Evolutionary conservation across 352 stramenopile species (phyloP), one percentile per base, ranked within the genome.

Genomic region (Phytophthora nicotianae): DNA sequence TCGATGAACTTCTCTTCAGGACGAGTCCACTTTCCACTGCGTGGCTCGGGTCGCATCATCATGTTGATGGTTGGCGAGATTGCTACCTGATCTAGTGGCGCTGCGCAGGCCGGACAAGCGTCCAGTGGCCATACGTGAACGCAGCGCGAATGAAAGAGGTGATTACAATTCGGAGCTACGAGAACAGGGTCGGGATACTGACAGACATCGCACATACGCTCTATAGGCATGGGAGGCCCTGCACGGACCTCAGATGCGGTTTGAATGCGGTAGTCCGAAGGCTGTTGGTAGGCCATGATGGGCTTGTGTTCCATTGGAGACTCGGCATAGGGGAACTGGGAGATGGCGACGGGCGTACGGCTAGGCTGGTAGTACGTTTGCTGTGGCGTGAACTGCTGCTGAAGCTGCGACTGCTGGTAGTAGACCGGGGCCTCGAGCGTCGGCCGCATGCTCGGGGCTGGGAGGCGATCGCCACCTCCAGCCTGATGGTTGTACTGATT

Each of bases 1-100:
- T 92, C 83, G 53, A 95, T 91, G 51, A 93, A 95, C 52, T 93
- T 89, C 57, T 95, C 86, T 56, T 95, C 86, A 14, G 81, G 79
- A 23, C 80, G 80, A 23, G 83, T 95, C 86, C 86, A 95, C 70
- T 95, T 95, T 32, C 86, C 86, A 50, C 80, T 91, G 46, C 86
- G 86, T 42, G 77, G 70, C 46, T 89, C 77, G 33, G 86, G 76
- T 55, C 86, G 71, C 50, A 76, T 70, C 68, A 83, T 87, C 83
- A 93, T 93, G 49, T 93, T 80, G 57, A 93, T 68, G 17, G 58
- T 72, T 41, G 89, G 54, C 5, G 42, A 74, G 46, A 95, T 76
- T 32, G 81, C 74, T n/a, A 93, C 65, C 45, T 87, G 70, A 33
- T 81, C 53, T n/a, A 91, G 35, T 13, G 78, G 75, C 16, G 67